These are phyloP conservation scores for Chrysanthemum lavandulifolium DNA, from an alignment of 129 eudicot species.

Conservation along the genomic window DNA sequence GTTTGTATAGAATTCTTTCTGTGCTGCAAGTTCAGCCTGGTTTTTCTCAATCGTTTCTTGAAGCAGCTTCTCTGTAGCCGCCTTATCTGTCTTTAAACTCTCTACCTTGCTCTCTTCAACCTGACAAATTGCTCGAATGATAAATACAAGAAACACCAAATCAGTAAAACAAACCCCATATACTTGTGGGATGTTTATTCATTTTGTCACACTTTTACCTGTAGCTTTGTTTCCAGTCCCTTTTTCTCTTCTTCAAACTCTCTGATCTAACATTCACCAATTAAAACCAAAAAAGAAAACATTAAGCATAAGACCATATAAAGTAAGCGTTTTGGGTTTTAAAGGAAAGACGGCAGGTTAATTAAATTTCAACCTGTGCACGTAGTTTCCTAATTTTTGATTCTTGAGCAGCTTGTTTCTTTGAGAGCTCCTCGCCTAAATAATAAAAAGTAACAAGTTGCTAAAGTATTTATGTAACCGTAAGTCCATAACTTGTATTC, in stretches of 20 bases:
- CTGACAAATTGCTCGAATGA: slow-evolving; percentile 34
- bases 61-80: slow-evolving; percentile 86
- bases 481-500: not conserved
- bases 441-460: slow-evolving; percentile 19
- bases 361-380: slow-evolving; percentile 63
- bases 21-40: slow-evolving; percentile 78
- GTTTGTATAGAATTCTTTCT: slow-evolving; percentile 77
- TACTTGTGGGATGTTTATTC: not conserved
- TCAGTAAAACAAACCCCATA: not conserved
- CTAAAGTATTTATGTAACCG: not conserved
- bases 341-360: not conserved
- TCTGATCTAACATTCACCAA: slow-evolving; percentile 70
- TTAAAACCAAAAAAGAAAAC: not conserved
- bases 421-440: slow-evolving; percentile 90
- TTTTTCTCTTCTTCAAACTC: slow-evolving; percentile 98
- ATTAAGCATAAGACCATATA: slow-evolving; percentile 9
- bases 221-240: slow-evolving; percentile 81
- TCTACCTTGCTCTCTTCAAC: slow-evolving; percentile 94
- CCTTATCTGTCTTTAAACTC: slow-evolving; percentile 79
- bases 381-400: slow-evolving; percentile 82
- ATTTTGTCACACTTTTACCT: slow-evolving; percentile 44
- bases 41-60: slow-evolving; percentile 95
- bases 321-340: slow-evolving; percentile 20
- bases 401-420: slow-evolving; percentile 99
- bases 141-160: not conserved